Percentiles rank a stretch among this genome's conserved stretches.
These are phyloP conservation scores for Sugiyamaella mastotermitis DNA, from an alignment of 805 yeast species.

Conservation along the genomic window DNA sequence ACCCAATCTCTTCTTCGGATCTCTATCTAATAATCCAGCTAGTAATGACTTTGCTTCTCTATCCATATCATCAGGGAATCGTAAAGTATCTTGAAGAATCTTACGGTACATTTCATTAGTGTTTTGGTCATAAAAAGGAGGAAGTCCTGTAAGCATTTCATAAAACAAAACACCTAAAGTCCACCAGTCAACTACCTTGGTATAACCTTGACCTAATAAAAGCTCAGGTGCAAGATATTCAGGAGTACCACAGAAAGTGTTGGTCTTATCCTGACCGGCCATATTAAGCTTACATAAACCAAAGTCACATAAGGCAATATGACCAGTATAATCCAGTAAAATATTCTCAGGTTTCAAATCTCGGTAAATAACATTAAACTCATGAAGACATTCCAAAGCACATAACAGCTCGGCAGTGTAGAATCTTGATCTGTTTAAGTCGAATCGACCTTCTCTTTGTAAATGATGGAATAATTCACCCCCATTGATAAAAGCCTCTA, in stretches of 20 bases:
- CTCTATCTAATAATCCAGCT: constrained; percentile 70
- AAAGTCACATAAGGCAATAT: constrained; percentile 94
- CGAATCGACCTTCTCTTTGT: constrained; percentile 85
- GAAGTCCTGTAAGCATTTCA: constrained; percentile 95
- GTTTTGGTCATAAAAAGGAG: constrained; percentile 95
- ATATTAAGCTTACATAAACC: constrained; percentile 94
- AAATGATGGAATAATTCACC: constrained; percentile 94
- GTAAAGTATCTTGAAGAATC: constrained; percentile 80
- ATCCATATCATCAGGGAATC: constrained; percentile 84
- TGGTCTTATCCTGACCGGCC: constrained; percentile 78
- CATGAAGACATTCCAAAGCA: constrained; percentile 88
- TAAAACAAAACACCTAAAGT: constrained; percentile 88
- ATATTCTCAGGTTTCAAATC: constrained; percentile 97
- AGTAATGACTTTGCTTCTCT: constrained; percentile 79
- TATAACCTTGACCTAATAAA: constrained; percentile 85
- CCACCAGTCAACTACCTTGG: constrained; percentile 98
- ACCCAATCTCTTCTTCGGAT: constrained; percentile 75
- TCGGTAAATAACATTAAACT: constrained; percentile 86
- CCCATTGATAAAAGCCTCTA: constrained; percentile 89
- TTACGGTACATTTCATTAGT: constrained; percentile 90
- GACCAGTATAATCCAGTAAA: constrained; percentile 91
- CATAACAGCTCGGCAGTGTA: constrained; percentile 91
- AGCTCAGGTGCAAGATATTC: constrained; percentile 96
- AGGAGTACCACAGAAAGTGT: constrained; percentile 97
- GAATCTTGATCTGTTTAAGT: constrained; percentile 82